Base-by-base conservation (phyloP, 2,329 filamentous ascomycete genomes). In the Aspergillus sp. region DNA sequence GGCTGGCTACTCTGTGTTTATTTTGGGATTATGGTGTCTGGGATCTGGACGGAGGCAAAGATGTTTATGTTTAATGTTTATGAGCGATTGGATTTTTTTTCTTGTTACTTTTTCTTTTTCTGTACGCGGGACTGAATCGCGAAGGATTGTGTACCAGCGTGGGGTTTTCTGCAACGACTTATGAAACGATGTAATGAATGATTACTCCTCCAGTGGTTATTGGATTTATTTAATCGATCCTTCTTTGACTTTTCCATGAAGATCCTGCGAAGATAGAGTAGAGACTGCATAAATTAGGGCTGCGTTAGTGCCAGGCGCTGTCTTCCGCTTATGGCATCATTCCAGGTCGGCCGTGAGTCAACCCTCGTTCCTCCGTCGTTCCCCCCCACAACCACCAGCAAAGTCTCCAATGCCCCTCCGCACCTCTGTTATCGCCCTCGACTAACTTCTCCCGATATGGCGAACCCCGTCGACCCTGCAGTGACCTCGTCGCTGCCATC, bases 261-360 rank as follows among this genome's bases (percentile, higher is more conserved):
- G 4, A 12, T 39, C 12, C 7, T 4, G 13, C 13, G 13, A 7
- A 32, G 7, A 6, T n/a, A 33, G 13, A 33, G 12, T 33, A 33
- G 29, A 27, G 27, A 13, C n/a, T n/a, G 19, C 11, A 35, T 35
- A 29, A 11, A 29, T 53, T 61, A 61, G 54, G 53, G 57, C 53
- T 60, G 51, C 50, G 45, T 42, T 47, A 47, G 46, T 42, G 33
- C 50, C 46, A 28, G 47, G 43, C 37, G 49, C 52, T 54, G 42
- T 32, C 19, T 32, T 50, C 59, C 50, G 58, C 59, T 62, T 61
- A 58, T 61, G 59, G 58, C 60, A 62, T 63, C 57, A 62, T 52
- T 47, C 19, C 19, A 44, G 46, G 13, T 33, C 30, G 27, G 31
- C 45, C 49, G 49, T 63, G 60, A 63, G 55, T 64, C 58, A 64